Evolutionary conservation across 1,284 basidiomycete genomes (phyloP).

Genomic region (Boletus sp.): DNA sequence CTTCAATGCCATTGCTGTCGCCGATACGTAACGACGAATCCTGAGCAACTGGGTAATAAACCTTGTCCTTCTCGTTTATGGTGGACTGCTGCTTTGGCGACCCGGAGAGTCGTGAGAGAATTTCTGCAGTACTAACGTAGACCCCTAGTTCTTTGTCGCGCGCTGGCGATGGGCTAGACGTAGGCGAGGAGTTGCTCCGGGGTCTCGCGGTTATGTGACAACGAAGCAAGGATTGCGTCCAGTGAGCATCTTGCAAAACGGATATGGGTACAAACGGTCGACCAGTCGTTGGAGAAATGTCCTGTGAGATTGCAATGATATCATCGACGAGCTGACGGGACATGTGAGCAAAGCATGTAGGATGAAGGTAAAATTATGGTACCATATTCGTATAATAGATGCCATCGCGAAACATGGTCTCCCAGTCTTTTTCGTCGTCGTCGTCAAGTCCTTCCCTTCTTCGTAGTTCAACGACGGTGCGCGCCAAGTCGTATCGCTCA

Average conservation of each 20-base stretch:
- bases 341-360: conserved; percentile 9
- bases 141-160: conserved; percentile 62
- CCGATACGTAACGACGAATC: conserved; percentile 82
- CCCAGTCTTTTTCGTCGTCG: conserved; percentile 64
- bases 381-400: conserved; percentile 92
- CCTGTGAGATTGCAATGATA: conserved; percentile 65
- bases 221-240: conserved; percentile 65
- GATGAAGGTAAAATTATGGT: not conserved
- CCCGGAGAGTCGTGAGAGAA: conserved; percentile 36
- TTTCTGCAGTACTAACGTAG: conserved; percentile 46
- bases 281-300: conserved; percentile 67
- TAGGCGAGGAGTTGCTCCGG: conserved; percentile 26
- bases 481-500: conserved; percentile 78
- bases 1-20: conserved; percentile 56
- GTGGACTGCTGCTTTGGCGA: conserved; percentile 14
- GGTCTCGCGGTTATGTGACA: conserved; percentile 50
- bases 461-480: conserved; percentile 71
- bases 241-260: conserved; percentile 73
- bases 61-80: conserved; percentile 30
- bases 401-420: conserved; percentile 69
- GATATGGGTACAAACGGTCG: conserved; percentile 66
- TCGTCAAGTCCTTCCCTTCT: conserved; percentile 46
- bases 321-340: conserved; percentile 65
- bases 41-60: conserved; percentile 68
- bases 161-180: conserved; percentile 37